Conservation (phyloP, 148 eudicot species). For the Rhododendron simsii region DNA sequence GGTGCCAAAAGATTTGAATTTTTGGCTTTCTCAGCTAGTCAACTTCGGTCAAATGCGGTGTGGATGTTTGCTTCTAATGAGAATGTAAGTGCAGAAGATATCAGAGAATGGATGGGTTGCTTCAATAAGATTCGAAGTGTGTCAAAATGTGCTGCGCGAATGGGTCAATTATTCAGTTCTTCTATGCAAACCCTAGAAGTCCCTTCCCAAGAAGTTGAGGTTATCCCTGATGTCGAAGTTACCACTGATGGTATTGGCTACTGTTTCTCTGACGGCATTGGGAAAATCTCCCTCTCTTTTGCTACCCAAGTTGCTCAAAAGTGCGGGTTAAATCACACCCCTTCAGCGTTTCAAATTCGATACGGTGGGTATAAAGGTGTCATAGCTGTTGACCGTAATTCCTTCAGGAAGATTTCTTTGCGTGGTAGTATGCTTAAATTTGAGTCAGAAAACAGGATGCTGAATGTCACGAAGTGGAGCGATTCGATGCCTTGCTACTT, state of each 20-base stretch:
- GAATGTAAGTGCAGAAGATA: constrained; percentile 64
- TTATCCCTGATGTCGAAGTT: constrained; percentile 77
- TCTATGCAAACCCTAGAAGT: constrained; percentile 77
- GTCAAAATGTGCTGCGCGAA: constrained; percentile 96
- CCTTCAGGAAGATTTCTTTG: constrained; percentile 68
- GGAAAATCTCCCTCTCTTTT: constrained; percentile 80
- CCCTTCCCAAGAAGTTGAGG: constrained; percentile 63
- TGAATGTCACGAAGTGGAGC: constrained; percentile 80
- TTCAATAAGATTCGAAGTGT: constrained; percentile 85
- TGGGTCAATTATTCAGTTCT: constrained; percentile 94
- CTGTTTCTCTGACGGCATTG: constrained; percentile 95
- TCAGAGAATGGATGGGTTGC: constrained; percentile 97
- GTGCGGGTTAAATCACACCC: constrained; percentile 59
- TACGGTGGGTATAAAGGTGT: constrained; percentile 98
- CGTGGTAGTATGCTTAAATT: constrained; percentile 93
- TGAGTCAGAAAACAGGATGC: constrained; percentile 87
- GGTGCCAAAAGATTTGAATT: constrained; percentile 80
- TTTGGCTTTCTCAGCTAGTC: constrained; percentile 94
- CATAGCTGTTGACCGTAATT: constrained; percentile 75
- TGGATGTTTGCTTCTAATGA: constrained; percentile 99
- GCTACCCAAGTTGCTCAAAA: constrained; percentile 79
- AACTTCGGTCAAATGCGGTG: constrained; percentile 83
- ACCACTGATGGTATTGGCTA: constrained; percentile 66
- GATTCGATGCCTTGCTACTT: constrained; percentile 81
- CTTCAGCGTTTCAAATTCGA: constrained; percentile 93